Base-by-base conservation (phyloP, 371 early-diverging fungal species). In the Actinomortierella wolfii region DNA sequence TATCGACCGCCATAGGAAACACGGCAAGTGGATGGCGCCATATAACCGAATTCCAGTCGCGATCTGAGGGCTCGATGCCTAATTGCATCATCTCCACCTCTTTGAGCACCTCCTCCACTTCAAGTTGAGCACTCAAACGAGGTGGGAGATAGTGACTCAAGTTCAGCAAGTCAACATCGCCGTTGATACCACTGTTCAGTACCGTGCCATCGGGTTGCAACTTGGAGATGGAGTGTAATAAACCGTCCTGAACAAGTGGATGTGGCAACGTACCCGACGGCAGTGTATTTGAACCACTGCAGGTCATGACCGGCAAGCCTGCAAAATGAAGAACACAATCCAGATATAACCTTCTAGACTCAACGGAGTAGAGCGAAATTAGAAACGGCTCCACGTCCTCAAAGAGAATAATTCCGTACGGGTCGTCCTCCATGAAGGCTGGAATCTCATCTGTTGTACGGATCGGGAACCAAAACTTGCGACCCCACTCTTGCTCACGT, bases 311-410 rank as follows among this genome's bases (percentile, higher is more conserved):
- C 41, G 71, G 71, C 24, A 71, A n/a, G 3, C 71, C 71, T 25
- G 61, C 41, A 26, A 71, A 71, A 18, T 57, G 57, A 42, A 65
- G 52, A 21, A 61, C 39, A 21, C 71, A 61, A 18, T 71, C 71
- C 7, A 71, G 18, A 52, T 61, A 65, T 28, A 61, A 62, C 24
- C 39, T 51, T 3, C 66, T 61, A 13, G 66, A 64, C 21, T 65
- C 68, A 21, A 46, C 7, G 1, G 84, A 78, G 11, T 79, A 77
- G 2, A 86, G 66, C 24, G 80, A 62, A 56, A 89, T 88, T 48
- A 94, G 62, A 17, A 89, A 82, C 0, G 81, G 71, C 0, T 77
- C 77, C 17, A 92, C 68, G 59, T 94, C 94, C 26, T 91, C 89
- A 58, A 89, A 92, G 20, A 94, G 70, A 18, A 88, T 78, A 18